Conservation (phyloP, 306 rosid species). For the Gillenia trifoliata region DNA sequence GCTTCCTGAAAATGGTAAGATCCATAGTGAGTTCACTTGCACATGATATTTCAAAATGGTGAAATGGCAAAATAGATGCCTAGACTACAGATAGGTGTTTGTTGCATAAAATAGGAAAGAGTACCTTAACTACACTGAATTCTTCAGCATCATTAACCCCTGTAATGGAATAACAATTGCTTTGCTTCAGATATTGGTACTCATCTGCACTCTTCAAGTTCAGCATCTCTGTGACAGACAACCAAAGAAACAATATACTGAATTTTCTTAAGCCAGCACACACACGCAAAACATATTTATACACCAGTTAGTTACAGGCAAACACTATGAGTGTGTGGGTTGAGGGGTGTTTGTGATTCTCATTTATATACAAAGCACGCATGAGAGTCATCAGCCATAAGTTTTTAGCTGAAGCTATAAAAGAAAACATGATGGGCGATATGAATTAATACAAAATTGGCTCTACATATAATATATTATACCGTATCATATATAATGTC, state of each 20-base stretch:
- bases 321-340: neutral
- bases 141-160: slow-evolving; percentile 87
- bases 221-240: slow-evolving; percentile 59
- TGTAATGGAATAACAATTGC: slow-evolving; percentile 69
- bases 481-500: neutral
- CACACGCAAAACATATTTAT: neutral
- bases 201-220: slow-evolving; percentile 65
- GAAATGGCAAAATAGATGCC: slow-evolving; percentile 2
- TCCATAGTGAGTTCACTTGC: slow-evolving; percentile 25
- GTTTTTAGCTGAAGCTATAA: neutral
- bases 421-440: neutral
- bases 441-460: neutral
- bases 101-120: slow-evolving; percentile 4
- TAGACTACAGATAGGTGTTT: slow-evolving; percentile 9
- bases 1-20: slow-evolving; percentile 68
- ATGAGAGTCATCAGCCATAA: neutral
- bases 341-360: neutral
- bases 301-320: neutral
- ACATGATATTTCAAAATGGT: slow-evolving; percentile 6
- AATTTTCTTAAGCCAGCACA: neutral
- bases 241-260: slow-evolving; percentile 12
- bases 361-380: neutral
- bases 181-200: slow-evolving; percentile 83
- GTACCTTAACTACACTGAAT: slow-evolving; percentile 73
- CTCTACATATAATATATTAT: neutral